Percentiles rank a stretch among this genome's conserved stretches.
These are phyloP conservation scores for Camellia granthamiana DNA, from an alignment of 148 eudicot species.

Conservation along the genomic window DNA sequence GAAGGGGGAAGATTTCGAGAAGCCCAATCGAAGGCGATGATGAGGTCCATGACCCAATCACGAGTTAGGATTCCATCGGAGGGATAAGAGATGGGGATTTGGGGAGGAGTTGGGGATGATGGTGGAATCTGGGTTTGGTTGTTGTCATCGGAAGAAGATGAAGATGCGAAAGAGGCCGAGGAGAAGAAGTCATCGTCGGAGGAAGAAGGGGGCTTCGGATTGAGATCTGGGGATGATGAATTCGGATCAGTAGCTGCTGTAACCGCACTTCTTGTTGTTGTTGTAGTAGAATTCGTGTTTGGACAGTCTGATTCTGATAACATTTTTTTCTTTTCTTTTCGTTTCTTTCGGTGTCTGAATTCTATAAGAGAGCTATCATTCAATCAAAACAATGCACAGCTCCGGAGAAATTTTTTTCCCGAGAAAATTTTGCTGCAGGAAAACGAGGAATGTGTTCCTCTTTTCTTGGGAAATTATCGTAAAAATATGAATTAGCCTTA, in stretches of 20 bases:
- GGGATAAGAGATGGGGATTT: conserved; percentile 71
- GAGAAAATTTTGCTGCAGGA: too few relatives aligned
- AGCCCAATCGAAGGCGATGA: conserved; percentile 62
- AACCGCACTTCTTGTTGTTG: conserved; percentile 22
- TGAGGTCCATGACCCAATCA: conserved; percentile 58
- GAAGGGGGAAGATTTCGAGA: conserved; percentile 59
- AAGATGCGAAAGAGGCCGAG: conserved; percentile 24
- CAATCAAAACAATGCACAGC: not conserved
- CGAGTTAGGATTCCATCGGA: conserved; percentile 42
- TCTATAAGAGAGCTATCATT: not conserved
- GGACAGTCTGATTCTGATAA: conserved; percentile 8
- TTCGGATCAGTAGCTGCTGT: not conserved
- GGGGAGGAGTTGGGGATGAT: conserved; percentile 21
- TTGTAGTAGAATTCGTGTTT: conserved; percentile 20
- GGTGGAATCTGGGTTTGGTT: conserved; percentile 7
- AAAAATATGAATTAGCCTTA: too few relatives aligned
- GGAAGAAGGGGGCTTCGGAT: conserved; percentile 23
- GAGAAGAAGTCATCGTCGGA: conserved; percentile 31
- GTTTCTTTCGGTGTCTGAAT: not conserved
- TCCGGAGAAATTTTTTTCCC: not conserved
- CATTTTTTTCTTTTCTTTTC: not conserved
- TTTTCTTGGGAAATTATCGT: not conserved
- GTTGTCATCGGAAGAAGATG: conserved; percentile 29
- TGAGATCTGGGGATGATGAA: not conserved
- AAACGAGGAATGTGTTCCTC: not conserved